phyloP scores from a whole-genome alignment of 169 alveolate species.

The Plasmodium falciparum region DNA sequence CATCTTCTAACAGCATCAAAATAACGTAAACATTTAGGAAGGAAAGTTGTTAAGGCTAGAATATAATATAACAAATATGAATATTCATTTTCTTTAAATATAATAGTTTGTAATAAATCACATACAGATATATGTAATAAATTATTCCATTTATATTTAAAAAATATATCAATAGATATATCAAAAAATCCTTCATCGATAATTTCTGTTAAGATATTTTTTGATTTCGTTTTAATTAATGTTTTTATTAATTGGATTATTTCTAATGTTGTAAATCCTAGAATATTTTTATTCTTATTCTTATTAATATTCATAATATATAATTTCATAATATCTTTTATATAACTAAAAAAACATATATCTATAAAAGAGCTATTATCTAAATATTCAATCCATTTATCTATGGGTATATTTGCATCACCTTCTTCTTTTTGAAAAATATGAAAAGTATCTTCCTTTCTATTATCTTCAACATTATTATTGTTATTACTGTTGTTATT shows the following conservation, averaged over 20 bases:
- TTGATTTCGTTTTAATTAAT: constrained; percentile 50
- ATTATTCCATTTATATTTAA: constrained; percentile 69
- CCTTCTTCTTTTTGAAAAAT: constrained; percentile 57
- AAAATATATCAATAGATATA: constrained; percentile 70
- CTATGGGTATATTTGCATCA: constrained; percentile 25
- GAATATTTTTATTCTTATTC: constrained; percentile 53
- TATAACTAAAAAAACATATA: constrained; percentile 44
- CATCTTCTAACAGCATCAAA: constrained; percentile 65
- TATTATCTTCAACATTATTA: not conserved
- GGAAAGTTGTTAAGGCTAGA: constrained; percentile 53
- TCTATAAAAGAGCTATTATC: constrained; percentile 46
- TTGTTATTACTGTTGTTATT: not conserved
- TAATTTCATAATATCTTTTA: constrained; percentile 53
- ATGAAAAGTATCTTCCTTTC: constrained; percentile 21
- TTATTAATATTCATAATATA: constrained; percentile 61
- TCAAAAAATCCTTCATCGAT: constrained; percentile 71
- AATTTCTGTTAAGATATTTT: constrained; percentile 60
- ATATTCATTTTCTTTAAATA: constrained; percentile 69
- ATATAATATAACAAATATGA: constrained; percentile 50
- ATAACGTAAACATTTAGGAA: constrained; percentile 59
- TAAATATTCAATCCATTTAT: constrained; percentile 47
- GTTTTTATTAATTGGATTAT: constrained; percentile 68
- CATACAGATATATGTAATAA: constrained; percentile 67
- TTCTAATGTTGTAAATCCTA: constrained; percentile 66
- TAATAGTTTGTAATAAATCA: constrained; percentile 66